Conservation (phyloP, 768 basidiomycete genomes). For the Cystobasidiopsis lactophilus region DNA sequence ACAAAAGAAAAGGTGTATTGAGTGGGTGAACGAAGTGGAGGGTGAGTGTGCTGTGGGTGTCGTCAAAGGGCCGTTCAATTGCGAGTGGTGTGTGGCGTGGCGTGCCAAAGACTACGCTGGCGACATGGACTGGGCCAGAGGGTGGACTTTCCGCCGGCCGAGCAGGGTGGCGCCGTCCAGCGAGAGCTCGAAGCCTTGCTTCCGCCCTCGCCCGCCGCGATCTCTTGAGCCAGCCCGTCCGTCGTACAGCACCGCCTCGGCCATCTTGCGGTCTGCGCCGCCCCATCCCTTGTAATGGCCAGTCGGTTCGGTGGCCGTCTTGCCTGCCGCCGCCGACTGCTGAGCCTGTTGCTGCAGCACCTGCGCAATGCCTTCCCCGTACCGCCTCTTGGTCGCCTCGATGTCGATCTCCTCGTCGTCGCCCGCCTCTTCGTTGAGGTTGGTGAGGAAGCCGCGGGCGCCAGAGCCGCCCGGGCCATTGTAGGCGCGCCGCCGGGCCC, state of each 20-base stretch:
- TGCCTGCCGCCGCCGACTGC: slow-evolving; percentile 15
- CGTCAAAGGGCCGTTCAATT: no score
- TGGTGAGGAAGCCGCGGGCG: slow-evolving; percentile 60
- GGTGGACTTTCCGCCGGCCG: no score
- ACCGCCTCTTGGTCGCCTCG: slow-evolving; percentile 31
- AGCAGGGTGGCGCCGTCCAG: slow-evolving; percentile 29
- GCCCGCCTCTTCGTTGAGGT: slow-evolving; percentile 80
- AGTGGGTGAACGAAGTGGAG: no score
- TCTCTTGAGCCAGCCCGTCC: slow-evolving; percentile 54
- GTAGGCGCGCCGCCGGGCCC: slow-evolving; percentile 60
- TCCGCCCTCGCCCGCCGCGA: slow-evolving; percentile 27
- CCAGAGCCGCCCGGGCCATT: slow-evolving; percentile 59
- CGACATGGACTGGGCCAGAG: no score
- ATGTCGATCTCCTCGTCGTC: slow-evolving; percentile 34
- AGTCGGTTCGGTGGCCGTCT: slow-evolving; percentile 2
- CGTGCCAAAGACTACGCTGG: no score
- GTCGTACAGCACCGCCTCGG: slow-evolving; percentile 33
- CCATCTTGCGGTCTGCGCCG: slow-evolving; percentile 28
- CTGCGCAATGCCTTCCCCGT: slow-evolving; percentile 25
- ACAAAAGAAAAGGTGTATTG: no score
- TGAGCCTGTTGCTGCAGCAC: slow-evolving; percentile 21
- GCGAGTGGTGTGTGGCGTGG: no score
- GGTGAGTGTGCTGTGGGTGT: no score
- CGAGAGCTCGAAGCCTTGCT: slow-evolving; percentile 52
- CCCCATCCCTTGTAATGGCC: slow-evolving; percentile 28